Evolutionary conservation across 2,329 filamentous ascomycete species (phyloP), one percentile per base, ranked within the genome.

Genomic region (Epichloe scottii): DNA sequence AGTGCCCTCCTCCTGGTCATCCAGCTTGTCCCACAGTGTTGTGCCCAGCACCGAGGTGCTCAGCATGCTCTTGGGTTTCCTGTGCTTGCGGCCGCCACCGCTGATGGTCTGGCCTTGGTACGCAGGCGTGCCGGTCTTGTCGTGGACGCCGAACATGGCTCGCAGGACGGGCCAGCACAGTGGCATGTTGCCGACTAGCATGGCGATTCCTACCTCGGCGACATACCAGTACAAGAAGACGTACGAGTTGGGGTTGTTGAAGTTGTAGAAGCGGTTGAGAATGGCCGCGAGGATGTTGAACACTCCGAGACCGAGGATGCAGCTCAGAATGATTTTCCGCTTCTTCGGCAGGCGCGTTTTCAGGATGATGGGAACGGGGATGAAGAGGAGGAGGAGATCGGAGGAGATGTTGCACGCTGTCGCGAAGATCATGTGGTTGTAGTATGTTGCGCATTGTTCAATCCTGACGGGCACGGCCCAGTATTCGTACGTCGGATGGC

Each of bases 181-280:
- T 0, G 79, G 79, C 5, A 83, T 68, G 53, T 83, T 83, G 30
- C 78, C 73, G 15, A 82, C 78, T 46, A 81, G 71, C 40, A 83
- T 69, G 5, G 78, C 77, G 0, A 79, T 79, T 43, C 74, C 77
- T 12, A 74, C 72, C 59, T 83, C 79, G 30, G 77, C 72, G 8
- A 79, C 72, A 55, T 81, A 80, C 78, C 79, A 83, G 56, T 74
- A 74, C 0, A 79, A 72, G 68, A 79, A 83, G 38, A 74, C 63
- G 14, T 68, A 66, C 3, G 75, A 76, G 59, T 78, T 81, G 0
- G 76, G 76, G 19, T 77, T 63, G 15, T 66, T 72, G 53, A 83
- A 81, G 43, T 76, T 79, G 64, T 80, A 81, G 58, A 79, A 78
- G 53, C 81, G 80, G 65, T 81, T 82, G 15, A 83, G 65, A 5